Conservation (phyloP, 257 asterid species). For the Thymus mandschuricus region DNA sequence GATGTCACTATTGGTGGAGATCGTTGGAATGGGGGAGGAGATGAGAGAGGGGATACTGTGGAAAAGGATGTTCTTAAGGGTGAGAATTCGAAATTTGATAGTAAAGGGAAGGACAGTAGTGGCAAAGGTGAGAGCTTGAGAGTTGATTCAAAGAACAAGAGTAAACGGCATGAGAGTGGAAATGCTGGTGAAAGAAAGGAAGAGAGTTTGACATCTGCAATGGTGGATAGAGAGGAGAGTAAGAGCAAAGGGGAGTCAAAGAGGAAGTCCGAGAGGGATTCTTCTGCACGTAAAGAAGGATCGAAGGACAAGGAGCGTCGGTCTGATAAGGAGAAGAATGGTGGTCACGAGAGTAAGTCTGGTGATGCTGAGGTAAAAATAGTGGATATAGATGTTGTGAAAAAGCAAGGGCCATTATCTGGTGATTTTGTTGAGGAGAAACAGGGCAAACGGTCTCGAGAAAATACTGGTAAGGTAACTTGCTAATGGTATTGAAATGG, state of each 20-base stretch:
- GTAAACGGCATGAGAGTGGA: conserved; percentile 68
- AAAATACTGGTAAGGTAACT: conserved; percentile 82
- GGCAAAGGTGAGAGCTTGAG: conserved; percentile 52
- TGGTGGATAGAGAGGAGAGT: conserved; percentile 66
- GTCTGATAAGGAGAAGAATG: conserved; percentile 73
- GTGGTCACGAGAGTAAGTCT: conserved; percentile 57
- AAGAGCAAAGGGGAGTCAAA: conserved; percentile 72
- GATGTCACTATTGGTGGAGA: conserved; percentile 56
- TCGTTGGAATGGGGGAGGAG: conserved; percentile 81
- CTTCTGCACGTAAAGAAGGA: conserved; percentile 67
- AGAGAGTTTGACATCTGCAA: conserved; percentile 43
- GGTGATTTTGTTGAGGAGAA: conserved; percentile 65
- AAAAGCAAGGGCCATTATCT: conserved; percentile 56
- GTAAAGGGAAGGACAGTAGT: conserved; percentile 56
- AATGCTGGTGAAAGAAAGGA: conserved; percentile 60
- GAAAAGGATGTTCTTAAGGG: conserved; percentile 54
- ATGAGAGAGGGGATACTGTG: conserved; percentile 48
- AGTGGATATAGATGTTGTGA: conserved; percentile 47
- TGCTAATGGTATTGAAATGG: conserved; percentile 30
- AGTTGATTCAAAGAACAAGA: conserved; percentile 64
- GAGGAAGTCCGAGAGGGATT: conserved; percentile 85
- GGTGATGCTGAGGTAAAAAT: conserved; percentile 52
- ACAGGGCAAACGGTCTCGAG: conserved; percentile 68
- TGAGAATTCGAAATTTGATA: conserved; percentile 54
- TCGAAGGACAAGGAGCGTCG: conserved; percentile 75